These are phyloP conservation scores for Spergularia azorica DNA, from an alignment of 179 eudicot genomes.

Conservation along the genomic window DNA sequence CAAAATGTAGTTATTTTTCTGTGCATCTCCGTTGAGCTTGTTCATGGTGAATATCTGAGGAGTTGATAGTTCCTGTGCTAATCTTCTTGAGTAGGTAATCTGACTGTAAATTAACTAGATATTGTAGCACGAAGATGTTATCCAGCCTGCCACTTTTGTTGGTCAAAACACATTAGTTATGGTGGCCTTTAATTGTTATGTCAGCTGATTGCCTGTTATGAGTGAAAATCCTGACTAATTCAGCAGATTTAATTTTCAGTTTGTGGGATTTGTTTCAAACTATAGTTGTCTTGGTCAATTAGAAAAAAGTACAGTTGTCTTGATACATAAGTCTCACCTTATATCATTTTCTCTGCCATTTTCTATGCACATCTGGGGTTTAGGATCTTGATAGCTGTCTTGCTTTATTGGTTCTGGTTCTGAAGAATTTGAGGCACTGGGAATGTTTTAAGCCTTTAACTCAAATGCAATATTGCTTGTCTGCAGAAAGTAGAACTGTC, in stretches of 20 bases:
- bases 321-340: too few species aligned
- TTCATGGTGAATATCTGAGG: background rate
- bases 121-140: constrained; percentile 8
- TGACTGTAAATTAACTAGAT: background rate
- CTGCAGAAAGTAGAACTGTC: constrained; percentile 51
- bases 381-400: constrained; percentile 3
- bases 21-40: background rate
- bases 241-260: background rate
- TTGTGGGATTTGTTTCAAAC: background rate
- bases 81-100: constrained; percentile 3
- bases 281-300: too few species aligned
- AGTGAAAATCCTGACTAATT: background rate
- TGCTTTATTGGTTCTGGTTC: constrained; percentile 3
- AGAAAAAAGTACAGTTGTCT: too few species aligned
- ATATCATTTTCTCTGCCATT: background rate
- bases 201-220: background rate
- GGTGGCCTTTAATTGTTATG: background rate
- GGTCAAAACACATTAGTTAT: background rate
- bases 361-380: background rate
- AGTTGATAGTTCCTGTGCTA: background rate
- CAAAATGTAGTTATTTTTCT: background rate
- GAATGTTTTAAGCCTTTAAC: background rate
- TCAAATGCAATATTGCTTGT: background rate
- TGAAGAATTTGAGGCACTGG: background rate
- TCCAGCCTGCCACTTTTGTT: background rate